Percentiles rank a stretch among this genome's conserved stretches.
phyloP scores from a whole-genome alignment of 1,284 basidiomycete genomes.

The Ustilago shanxiensis region DNA sequence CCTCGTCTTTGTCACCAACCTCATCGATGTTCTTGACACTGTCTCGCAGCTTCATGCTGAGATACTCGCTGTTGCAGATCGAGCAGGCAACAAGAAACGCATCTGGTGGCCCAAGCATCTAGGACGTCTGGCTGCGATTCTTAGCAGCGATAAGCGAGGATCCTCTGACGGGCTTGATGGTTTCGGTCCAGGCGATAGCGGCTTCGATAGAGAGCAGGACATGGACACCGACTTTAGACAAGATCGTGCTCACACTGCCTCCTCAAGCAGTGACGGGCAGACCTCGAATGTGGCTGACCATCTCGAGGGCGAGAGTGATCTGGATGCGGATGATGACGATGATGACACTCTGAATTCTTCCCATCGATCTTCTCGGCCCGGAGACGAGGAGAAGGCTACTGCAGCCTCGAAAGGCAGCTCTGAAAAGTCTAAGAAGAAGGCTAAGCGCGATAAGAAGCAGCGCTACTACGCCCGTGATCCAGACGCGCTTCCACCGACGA shows the following conservation, averaged over 20 bases:
- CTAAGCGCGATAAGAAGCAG: conserved; percentile 10
- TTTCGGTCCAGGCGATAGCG: conserved; percentile 27
- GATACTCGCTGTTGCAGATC: conserved; percentile 72
- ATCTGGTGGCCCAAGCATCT: conserved; percentile 75
- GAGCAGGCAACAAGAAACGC: conserved; percentile 71
- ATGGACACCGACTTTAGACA: conserved; percentile 35
- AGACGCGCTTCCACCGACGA: conserved; percentile 78
- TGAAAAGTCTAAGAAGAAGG: conserved; percentile 5
- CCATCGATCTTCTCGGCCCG: not conserved
- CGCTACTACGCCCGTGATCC: conserved; percentile 75
- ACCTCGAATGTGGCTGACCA: conserved; percentile 14
- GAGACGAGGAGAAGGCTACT: conserved; percentile 39
- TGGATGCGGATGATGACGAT: conserved; percentile 24
- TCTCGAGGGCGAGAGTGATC: conserved; percentile 23
- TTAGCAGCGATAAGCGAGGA: conserved; percentile 43
- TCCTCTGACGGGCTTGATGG: conserved; percentile 35
- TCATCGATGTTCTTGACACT: conserved; percentile 72
- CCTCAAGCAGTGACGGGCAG: not conserved
- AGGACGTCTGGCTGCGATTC: conserved; percentile 71
- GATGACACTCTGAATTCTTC: not conserved
- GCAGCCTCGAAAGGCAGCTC: not conserved
- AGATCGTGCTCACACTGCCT: conserved; percentile 32
- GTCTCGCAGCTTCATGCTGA: conserved; percentile 73
- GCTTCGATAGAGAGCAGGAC: conserved; percentile 44
- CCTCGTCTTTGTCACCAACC: conserved; percentile 73